Percentiles rank a stretch among this genome's conserved stretches.
phyloP scores from a whole-genome alignment of 176 grass and related monocot genomes.

The Oryza meyeriana region DNA sequence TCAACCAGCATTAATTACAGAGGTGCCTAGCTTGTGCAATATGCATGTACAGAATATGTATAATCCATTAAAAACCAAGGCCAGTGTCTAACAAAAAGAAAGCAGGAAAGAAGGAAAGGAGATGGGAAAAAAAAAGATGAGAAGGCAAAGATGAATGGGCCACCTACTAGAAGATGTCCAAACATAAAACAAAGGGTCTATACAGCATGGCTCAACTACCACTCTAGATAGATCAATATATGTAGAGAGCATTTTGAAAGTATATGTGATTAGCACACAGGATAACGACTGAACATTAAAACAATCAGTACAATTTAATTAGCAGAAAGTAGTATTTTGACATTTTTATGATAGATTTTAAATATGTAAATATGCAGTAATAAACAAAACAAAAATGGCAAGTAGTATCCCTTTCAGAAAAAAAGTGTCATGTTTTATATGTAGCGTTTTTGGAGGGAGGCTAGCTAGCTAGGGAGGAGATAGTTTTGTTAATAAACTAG shows the following conservation, averaged over 20 bases:
- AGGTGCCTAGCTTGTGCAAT: background rate
- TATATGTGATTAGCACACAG: background rate
- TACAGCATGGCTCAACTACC: conserved; percentile 38
- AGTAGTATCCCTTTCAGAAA: background rate
- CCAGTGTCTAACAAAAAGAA: background rate
- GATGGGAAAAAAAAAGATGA: background rate
- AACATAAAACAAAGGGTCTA: conserved; percentile 11
- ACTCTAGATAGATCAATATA: conserved; percentile 18
- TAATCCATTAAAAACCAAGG: background rate
- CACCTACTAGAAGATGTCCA: conserved; percentile 33
- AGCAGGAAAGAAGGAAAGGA: conserved; percentile 9
- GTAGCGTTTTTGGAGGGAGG: background rate
- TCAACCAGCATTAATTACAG: background rate
- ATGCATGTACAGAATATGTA: background rate
- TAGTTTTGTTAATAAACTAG: background rate
- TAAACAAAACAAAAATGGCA: background rate
- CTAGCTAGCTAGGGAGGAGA: background rate
- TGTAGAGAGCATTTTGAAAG: conserved; percentile 15
- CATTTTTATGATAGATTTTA: background rate
- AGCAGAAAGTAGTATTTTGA: background rate
- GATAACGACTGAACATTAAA: background rate
- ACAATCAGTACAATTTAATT: conserved; percentile 12
- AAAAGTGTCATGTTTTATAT: background rate
- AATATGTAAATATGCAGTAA: background rate
- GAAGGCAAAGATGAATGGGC: conserved; percentile 22